phyloP scores from a whole-genome alignment of 768 basidiomycete species.

The Amanita phalloides region DNA sequence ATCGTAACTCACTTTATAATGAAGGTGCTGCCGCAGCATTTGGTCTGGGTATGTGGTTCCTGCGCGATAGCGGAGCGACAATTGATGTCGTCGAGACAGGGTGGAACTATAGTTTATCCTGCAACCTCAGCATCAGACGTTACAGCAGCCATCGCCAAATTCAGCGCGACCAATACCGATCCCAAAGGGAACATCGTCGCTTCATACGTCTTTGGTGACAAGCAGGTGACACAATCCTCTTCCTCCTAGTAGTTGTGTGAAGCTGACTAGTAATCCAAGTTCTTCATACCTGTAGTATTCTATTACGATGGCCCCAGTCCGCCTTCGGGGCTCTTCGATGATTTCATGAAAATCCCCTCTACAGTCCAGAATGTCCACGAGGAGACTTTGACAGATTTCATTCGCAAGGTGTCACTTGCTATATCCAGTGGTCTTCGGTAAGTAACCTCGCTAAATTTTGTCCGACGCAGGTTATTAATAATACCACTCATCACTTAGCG shows the following conservation, averaged over 20 bases:
- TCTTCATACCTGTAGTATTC: constrained; percentile 16
- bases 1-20: constrained; percentile 50
- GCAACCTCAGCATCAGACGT: too few species aligned
- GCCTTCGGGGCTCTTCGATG: constrained; percentile 34
- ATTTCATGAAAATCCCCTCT: constrained; percentile 28
- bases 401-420: constrained; percentile 20
- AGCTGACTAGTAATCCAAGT: constrained; percentile 1
- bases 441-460: not conserved
- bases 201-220: constrained; percentile 27
- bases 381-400: constrained; percentile 21
- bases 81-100: constrained; percentile 20
- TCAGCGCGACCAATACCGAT: constrained; percentile 30
- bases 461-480: not conserved
- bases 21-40: constrained; percentile 38
- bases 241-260: not conserved
- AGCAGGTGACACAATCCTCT: constrained; percentile 18
- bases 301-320: constrained; percentile 45
- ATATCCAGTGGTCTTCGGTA: constrained; percentile 9
- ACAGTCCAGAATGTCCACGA: constrained; percentile 21
- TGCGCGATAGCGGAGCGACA: too few species aligned
- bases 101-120: constrained; percentile 31
- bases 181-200: constrained; percentile 41
- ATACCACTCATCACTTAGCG: constrained; percentile 11
- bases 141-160: constrained; percentile 27
- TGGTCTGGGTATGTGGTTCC: constrained; percentile 43